Base-by-base conservation (phyloP, 495 filamentous ascomycete species). In the Talaromyces trachyspermus region DNA sequence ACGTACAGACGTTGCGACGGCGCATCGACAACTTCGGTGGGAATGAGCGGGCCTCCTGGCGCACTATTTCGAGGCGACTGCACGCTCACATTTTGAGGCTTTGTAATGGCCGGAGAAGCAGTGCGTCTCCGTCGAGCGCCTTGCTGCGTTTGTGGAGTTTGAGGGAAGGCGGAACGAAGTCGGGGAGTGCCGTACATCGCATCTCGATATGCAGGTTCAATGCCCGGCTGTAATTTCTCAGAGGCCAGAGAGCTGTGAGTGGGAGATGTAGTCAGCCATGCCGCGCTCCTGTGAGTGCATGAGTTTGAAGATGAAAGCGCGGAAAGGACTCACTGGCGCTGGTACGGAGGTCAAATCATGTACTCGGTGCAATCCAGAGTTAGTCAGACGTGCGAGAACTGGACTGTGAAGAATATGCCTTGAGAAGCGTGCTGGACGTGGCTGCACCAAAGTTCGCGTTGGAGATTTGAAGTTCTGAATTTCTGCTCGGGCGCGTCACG, bases 1-100 rank as follows among this genome's bases (percentile, higher is more conserved):
- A 88, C 83, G 61, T 94, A 96, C 37, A 92, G 72, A 20, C 92
- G 78, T 65, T 98, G 92, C 11, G 82, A 83, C 2, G 92, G 89
- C 17, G 86, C 86, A 68, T 96, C 92, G 52, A 96, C 65, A 29
- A 92, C 58, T 37, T 72, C 68, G 40, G 83, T 66, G 6, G 88
- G 85, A 50, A 96, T 85, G 29, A 88, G 59, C n/a, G 89, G 89
- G 51, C 62, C 50, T 32, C 53, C 54, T 33, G 59, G 50, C 22
- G 12, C 41, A 5, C 22, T 19, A 57, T 60, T 60, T n/a, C 51
- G 52, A 5, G 53, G 29, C 39, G 50, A 49, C 23, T 59, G 49
- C 33, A 37, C 7, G 44, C 20, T 46, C 32, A 33, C 44, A 46
- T 46, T 33, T 20, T 46, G 29, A 14, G 30, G 44, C 25, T 18